Conservation (phyloP, 495 filamentous ascomycete genomes). For the Astrothelium macrocarpum region DNA sequence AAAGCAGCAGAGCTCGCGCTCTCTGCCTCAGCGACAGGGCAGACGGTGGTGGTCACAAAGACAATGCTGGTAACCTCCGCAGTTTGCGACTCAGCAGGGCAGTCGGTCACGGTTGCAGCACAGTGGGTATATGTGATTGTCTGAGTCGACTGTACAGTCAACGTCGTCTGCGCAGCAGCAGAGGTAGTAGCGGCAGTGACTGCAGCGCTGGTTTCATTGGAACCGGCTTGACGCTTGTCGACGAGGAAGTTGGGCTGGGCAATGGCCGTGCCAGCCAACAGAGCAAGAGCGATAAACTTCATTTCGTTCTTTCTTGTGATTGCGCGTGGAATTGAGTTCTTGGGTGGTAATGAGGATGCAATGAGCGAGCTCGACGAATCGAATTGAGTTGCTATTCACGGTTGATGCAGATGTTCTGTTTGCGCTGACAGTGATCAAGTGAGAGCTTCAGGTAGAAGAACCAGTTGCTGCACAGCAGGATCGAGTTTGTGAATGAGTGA, state of each 20-base stretch:
- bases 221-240: constrained; percentile 3
- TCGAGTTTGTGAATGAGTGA: background rate
- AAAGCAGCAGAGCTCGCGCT: constrained; percentile 9
- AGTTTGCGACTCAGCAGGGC: constrained; percentile 25
- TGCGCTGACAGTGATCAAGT: background rate
- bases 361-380: background rate
- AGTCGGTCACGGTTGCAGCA: constrained; percentile 22
- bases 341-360: background rate
- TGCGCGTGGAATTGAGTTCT: background rate
- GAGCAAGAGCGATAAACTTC: background rate
- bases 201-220: constrained; percentile 10
- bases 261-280: constrained; percentile 1
- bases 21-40: constrained; percentile 16
- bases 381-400: constrained; percentile 1
- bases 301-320: background rate
- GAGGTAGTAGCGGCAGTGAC: constrained; percentile 16
- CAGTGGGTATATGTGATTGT: constrained; percentile 27
- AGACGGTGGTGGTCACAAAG: constrained; percentile 32
- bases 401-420: background rate
- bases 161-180: constrained; percentile 20
- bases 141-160: constrained; percentile 31
- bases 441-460: background rate
- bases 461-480: constrained; percentile 7
- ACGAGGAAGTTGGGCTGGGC: background rate
- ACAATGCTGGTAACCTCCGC: constrained; percentile 32